Evolutionary conservation across 1,139 yeast genomes (phyloP), one percentile per base, ranked within the genome.

Genomic region (Zygotorulaspora mrakii): DNA sequence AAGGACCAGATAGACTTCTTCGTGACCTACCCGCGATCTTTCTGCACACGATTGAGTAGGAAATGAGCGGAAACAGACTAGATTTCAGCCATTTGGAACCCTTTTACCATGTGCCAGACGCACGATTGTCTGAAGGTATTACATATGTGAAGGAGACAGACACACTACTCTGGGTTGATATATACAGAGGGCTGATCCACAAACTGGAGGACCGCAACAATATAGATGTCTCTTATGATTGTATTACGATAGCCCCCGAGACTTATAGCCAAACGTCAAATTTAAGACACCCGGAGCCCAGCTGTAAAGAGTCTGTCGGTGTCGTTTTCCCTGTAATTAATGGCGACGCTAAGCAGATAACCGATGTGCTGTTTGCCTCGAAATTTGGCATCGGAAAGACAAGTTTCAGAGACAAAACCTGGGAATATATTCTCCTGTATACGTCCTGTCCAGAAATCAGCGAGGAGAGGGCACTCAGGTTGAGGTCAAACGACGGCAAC

Each of bases 401-500:
- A 20, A 61, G 70, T 51, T 73, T 81, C 47, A 44, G 42, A 6
- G 68, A 73, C 3, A 57, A 64, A 2, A 47, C 61, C 18, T 70
- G 80, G 59, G 63, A 67, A 29, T 71, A 70, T 47, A 56, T 75
- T 27, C 59, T 69, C 31, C 53, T 63, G 34, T 82, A 73, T 53
- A 34, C 44, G 12, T 36, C 43, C n/a, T 49, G 57, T 35, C 76
- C 81, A 3, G 43, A 43, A 52, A 60, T 35, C n/a, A 7, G 24
- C 7, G 25, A 30, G 26, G 38, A 37, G n/a, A 21, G 39, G 23
- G 25, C 37, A 52, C 48, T 39, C 7, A 65, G 72, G 29, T 61
- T 80, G 53, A 69, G 94, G 54, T 78, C 88, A 13, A 83, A 83
- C 52, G 94, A 83, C 55, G 91, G 89, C 0, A 74, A 76, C 35